Percentiles rank a stretch among this genome's conserved stretches.
phyloP scores from a whole-genome alignment of 257 asterid species.

The Dorcoceras hygrometricum region DNA sequence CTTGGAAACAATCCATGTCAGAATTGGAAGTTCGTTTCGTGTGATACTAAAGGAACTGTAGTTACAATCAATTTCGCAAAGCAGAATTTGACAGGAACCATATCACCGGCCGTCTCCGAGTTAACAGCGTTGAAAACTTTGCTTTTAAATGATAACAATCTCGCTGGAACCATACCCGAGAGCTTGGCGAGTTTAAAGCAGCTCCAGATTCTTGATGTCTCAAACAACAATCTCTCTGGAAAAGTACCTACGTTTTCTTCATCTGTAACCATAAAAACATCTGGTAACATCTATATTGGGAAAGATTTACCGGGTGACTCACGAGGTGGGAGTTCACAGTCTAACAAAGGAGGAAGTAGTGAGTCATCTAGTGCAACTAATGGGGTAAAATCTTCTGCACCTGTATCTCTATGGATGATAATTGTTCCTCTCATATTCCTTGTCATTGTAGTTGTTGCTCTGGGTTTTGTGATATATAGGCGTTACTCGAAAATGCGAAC shows the following conservation, averaged over 20 bases:
- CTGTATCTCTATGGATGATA: conserved; percentile 32
- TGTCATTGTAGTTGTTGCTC: conserved; percentile 11
- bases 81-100: conserved; percentile 57
- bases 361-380: conserved; percentile 14
- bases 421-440: conserved; percentile 26
- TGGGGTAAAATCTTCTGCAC: conserved; percentile 10
- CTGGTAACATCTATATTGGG: conserved; percentile 61
- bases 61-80: conserved; percentile 48
- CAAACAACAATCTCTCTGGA: conserved; percentile 83
- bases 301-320: conserved; percentile 36
- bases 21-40: conserved; percentile 53
- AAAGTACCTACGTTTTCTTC: conserved; percentile 51
- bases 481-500: conserved; percentile 19
- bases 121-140: conserved; percentile 45
- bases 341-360: neutral
- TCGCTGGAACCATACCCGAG: conserved; percentile 61
- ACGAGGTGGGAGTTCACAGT: conserved; percentile 27
- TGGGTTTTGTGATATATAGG: conserved; percentile 31
- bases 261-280: conserved; percentile 33
- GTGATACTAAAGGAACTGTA: conserved; percentile 50
- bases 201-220: conserved; percentile 57
- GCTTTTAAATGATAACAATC: conserved; percentile 49
- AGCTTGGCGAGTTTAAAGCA: conserved; percentile 42
- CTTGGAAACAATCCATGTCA: conserved; percentile 66
- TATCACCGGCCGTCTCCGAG: conserved; percentile 55